Base-by-base conservation (phyloP, 2,329 filamentous ascomycete genomes). In the Cytospora schulzeri region DNA sequence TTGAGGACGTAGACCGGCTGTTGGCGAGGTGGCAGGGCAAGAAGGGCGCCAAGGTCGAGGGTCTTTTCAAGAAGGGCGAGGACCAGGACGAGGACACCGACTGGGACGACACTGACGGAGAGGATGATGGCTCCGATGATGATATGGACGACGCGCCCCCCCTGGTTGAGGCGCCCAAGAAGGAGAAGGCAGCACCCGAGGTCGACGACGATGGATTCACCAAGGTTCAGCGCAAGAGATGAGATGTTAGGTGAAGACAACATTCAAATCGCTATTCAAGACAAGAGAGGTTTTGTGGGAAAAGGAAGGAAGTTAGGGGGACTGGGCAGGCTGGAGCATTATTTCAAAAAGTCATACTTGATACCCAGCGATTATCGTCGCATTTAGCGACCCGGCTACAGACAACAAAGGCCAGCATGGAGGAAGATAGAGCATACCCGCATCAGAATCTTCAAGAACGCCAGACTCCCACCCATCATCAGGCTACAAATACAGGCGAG, bases 181-280 rank as follows among this genome's bases (percentile, higher is more conserved):
- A 82, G 74, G 87, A 91, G 75, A 91, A 88, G 77, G 76, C 81
- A 19, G 83, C 85, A 73, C 90, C 91, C 0, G 86, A 92, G 74
- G 81, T 93, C 54, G 91, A 94, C 75, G 90, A 93, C 69, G 91
- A 94, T 72, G 91, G 91, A 5, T 94, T 94, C 74, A 91, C 88
- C 19, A 91, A 85, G 76, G 90, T 93, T 69, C 84, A 87, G 62
- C 83, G 85, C 71, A 91, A 87, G 79, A 91, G 87, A 82, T 84
- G 81, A 79, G 83, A 76, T 79, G 74, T 2, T 31, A 19, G 2
- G 31, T 19, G 24, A 53, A 53, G 15, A 7, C 14, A 11, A n/a
- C n/a, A n/a, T n/a, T n/a, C n/a, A n/a, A n/a, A n/a, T n/a, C n/a
- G n/a, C n/a, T n/a, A n/a, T n/a, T 33, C 11, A 24, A 17, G 52